Percentiles rank a stretch among this genome's conserved stretches.
phyloP scores from a whole-genome alignment of 108 stramenopile genomes.

The Fragilariopsis cylindrus region DNA sequence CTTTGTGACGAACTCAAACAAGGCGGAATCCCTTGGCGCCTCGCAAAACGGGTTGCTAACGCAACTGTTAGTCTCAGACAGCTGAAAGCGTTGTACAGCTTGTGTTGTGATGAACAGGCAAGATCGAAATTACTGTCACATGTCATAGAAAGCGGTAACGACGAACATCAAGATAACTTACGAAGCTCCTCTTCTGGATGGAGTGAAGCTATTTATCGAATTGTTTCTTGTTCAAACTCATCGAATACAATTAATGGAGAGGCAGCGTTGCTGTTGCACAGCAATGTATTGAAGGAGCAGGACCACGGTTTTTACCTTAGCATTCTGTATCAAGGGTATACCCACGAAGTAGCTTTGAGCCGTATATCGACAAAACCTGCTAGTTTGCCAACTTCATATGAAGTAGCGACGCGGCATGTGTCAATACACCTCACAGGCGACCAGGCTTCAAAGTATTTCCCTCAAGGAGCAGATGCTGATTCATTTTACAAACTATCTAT shows the following conservation, averaged over 20 bases:
- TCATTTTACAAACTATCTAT: constrained; percentile 11
- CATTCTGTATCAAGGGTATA: constrained; percentile 7
- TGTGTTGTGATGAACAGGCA: not conserved
- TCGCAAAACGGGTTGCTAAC: constrained; percentile 20
- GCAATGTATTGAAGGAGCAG: not conserved
- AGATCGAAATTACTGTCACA: not conserved
- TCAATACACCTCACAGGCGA: not conserved
- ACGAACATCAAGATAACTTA: not conserved
- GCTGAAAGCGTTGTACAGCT: constrained; percentile 9
- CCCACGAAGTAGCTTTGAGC: constrained; percentile 1
- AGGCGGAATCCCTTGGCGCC: constrained; percentile 24
- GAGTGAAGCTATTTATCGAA: constrained; percentile 25
- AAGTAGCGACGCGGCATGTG: not conserved
- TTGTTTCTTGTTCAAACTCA: not conserved
- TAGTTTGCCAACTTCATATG: not conserved
- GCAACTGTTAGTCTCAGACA: constrained; percentile 9
- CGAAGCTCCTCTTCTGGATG: constrained; percentile 14
- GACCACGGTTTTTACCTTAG: constrained; percentile 10
- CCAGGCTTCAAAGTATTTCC: constrained; percentile 9
- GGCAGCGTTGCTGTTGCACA: constrained; percentile 10
- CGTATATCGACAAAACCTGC: not conserved
- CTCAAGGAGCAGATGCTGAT: not conserved
- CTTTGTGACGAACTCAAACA: constrained; percentile 15
- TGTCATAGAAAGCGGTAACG: constrained; percentile 1
- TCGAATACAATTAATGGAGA: not conserved